phyloP scores from a whole-genome alignment of 306 rosid genomes.

The Hippophae gyantsensis region DNA sequence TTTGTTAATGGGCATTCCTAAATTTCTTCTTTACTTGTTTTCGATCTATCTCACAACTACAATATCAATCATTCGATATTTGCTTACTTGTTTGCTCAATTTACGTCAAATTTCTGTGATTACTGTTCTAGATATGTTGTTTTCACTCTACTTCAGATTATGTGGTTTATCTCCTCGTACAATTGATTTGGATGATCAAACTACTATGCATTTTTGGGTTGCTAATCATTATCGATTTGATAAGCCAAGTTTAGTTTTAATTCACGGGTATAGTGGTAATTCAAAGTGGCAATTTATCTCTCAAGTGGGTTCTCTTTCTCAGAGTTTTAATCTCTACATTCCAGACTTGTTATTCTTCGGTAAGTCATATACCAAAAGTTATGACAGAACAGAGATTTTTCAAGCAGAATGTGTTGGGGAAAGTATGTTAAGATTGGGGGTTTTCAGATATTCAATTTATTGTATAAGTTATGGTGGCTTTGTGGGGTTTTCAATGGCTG shows the following conservation, averaged over 20 bases:
- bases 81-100: slow-evolving; percentile 3
- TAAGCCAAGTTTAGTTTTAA: slow-evolving; percentile 18
- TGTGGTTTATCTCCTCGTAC: slow-evolving; percentile 25
- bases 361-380: slow-evolving; percentile 20
- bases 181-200: slow-evolving; percentile 22
- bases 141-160: slow-evolving; percentile 22
- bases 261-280: slow-evolving; percentile 41
- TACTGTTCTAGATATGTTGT: slow-evolving; percentile 3
- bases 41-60: slow-evolving; percentile 12
- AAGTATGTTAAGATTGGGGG: slow-evolving; percentile 28
- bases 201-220: slow-evolving; percentile 33
- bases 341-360: slow-evolving; percentile 36
- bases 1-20: slow-evolving; percentile 8
- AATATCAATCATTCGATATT: slow-evolving; percentile 6
- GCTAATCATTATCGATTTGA: slow-evolving; percentile 8
- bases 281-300: slow-evolving; percentile 29
- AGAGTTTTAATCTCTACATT: slow-evolving; percentile 20
- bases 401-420: slow-evolving; percentile 26
- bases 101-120: background rate
- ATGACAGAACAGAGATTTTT: slow-evolving; percentile 24
- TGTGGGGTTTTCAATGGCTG: slow-evolving; percentile 35
- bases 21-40: background rate
- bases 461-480: slow-evolving; percentile 40
- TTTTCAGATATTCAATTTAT: slow-evolving; percentile 13
- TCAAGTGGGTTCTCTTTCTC: slow-evolving; percentile 26